A percentile compares a stretch with the other conserved stretches of the same genome.
phyloP scores from a whole-genome alignment of 2,329 filamentous ascomycete species.

The Trichoderma koningiopsis region DNA sequence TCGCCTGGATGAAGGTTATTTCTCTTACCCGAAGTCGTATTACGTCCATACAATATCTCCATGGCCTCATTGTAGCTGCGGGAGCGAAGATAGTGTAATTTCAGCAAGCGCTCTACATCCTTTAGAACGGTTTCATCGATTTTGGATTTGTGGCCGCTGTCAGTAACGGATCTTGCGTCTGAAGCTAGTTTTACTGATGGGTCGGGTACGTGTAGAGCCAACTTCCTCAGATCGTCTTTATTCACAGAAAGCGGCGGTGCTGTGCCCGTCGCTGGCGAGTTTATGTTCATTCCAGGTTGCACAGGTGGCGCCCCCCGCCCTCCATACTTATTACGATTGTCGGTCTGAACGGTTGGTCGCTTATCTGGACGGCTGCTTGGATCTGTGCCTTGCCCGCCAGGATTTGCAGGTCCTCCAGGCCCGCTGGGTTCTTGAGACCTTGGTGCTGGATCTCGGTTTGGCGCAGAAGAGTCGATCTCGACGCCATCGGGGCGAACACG shows the following conservation, averaged over 20 bases:
- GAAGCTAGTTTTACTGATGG: background rate
- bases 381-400: background rate
- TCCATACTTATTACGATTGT: conserved; percentile 20
- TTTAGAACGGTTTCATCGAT: conserved; percentile 23
- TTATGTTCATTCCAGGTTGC: background rate
- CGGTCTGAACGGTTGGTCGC: background rate
- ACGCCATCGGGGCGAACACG: conserved; percentile 6
- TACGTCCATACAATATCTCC: conserved; percentile 34
- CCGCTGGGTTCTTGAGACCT: background rate
- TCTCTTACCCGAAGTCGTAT: conserved; percentile 26
- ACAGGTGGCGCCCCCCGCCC: background rate
- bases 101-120: conserved; percentile 28
- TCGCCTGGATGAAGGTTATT: background rate
- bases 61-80: conserved; percentile 30
- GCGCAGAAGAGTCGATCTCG: background rate
- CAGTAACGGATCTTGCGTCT: conserved; percentile 20
- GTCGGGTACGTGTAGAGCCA: background rate
- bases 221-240: conserved; percentile 18
- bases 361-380: conserved; percentile 12
- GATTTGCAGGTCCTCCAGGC: background rate
- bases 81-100: conserved; percentile 33
- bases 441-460: background rate
- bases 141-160: conserved; percentile 24
- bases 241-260: background rate
- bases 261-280: background rate